Evolutionary conservation across 2,329 filamentous ascomycete genomes (phyloP).

Genomic region (Mycosphaerella sp.): DNA sequence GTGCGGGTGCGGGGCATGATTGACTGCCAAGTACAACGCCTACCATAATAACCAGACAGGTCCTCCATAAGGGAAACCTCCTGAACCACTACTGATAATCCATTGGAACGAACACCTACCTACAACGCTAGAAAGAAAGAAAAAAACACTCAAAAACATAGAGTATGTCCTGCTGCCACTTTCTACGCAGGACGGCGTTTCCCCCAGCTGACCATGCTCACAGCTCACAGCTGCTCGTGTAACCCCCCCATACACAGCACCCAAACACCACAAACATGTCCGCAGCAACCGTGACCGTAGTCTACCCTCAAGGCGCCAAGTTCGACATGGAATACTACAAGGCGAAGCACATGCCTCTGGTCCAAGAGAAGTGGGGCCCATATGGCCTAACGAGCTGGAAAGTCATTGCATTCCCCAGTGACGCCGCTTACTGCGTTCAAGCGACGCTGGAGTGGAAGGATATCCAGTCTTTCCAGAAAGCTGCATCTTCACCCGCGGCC

Average conservation of each 20-base stretch:
- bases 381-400: conserved; percentile 33
- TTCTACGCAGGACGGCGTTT: not conserved
- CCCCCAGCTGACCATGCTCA: not conserved
- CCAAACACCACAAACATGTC: conserved; percentile 5
- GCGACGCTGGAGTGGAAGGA: conserved; percentile 32
- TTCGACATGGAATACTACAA: conserved; percentile 40
- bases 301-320: conserved; percentile 34
- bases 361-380: conserved; percentile 29
- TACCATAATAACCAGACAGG: too few relatives aligned
- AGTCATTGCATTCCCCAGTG: conserved; percentile 30
- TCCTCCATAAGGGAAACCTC: too few relatives aligned
- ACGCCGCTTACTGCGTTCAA: conserved; percentile 32
- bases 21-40: too few relatives aligned
- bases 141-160: too few relatives aligned
- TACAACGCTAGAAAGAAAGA: too few relatives aligned
- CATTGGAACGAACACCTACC: too few relatives aligned
- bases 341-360: conserved; percentile 36
- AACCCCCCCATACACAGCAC: not conserved
- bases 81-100: too few relatives aligned
- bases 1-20: too few relatives aligned
- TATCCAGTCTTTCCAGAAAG: conserved; percentile 28
- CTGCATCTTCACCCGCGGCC: conserved; percentile 20
- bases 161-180: too few relatives aligned
- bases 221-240: conserved; percentile 2
- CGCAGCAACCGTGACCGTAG: conserved; percentile 28